These are phyloP conservation scores for Kodamaea neixiangensis DNA, from an alignment of 805 yeast genomes.

Conservation along the genomic window DNA sequence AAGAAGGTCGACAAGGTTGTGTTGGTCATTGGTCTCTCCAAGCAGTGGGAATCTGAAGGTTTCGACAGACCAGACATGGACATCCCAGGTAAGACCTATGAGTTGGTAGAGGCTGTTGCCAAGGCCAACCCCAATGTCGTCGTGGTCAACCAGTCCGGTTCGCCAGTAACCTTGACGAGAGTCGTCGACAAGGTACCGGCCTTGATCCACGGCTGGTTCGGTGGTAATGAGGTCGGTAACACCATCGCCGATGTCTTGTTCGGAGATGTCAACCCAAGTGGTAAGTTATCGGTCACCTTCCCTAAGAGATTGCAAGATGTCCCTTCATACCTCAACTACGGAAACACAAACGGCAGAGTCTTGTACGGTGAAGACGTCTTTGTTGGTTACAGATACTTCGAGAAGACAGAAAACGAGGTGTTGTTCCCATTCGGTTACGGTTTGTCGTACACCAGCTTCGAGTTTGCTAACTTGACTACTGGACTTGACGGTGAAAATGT, in stretches of 20 bases:
- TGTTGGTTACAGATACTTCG: constrained; percentile 65
- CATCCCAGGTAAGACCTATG: constrained; percentile 50
- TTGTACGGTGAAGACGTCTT: constrained; percentile 67
- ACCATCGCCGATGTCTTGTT: constrained; percentile 63
- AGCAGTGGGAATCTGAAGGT: constrained; percentile 64
- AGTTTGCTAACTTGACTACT: constrained; percentile 38
- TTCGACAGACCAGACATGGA: constrained; percentile 53
- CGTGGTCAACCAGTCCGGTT: constrained; percentile 60
- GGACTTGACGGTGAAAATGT: constrained; percentile 23
- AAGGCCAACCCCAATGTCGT: constrained; percentile 52
- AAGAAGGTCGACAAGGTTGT: constrained; percentile 53
- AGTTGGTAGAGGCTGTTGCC: constrained; percentile 46
- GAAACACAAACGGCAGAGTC: constrained; percentile 53
- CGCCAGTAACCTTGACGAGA: constrained; percentile 53
- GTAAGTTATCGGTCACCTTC: constrained; percentile 57
- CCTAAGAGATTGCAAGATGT: constrained; percentile 54
- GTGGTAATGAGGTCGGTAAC: constrained; percentile 60
- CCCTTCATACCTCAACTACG: constrained; percentile 56
- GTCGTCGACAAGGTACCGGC: constrained; percentile 46
- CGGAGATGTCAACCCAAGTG: constrained; percentile 63
- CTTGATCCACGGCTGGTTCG: constrained; percentile 57
- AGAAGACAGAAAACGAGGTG: constrained; percentile 48
- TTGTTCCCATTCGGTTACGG: constrained; percentile 66
- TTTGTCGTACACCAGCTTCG: constrained; percentile 58
- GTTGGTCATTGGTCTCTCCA: constrained; percentile 51